phyloP scores from a whole-genome alignment of 306 rosid genomes.

The Begonia peltatifolia region DNA sequence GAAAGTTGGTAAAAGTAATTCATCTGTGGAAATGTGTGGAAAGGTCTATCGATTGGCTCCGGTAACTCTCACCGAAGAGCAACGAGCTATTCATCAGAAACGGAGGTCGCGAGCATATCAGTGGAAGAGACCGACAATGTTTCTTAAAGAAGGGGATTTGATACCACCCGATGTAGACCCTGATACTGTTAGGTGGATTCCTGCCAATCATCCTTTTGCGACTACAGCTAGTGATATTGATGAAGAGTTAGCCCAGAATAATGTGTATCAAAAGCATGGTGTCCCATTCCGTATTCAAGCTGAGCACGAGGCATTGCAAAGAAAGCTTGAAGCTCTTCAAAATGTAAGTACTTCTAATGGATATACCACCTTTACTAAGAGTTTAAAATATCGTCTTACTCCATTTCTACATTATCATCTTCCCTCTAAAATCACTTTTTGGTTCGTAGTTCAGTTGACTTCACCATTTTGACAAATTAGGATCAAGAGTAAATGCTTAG shows the following conservation, averaged over 20 bases:
- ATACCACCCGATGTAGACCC: constrained; percentile 86
- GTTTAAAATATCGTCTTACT: neutral
- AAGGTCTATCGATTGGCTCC: constrained; percentile 90
- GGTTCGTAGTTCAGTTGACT: neutral
- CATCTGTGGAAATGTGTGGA: constrained; percentile 85
- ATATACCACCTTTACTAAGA: neutral
- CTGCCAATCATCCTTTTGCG: constrained; percentile 92
- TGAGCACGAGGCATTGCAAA: constrained; percentile 90
- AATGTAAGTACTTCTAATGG: constrained; percentile 33
- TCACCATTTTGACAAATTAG: too few species aligned
- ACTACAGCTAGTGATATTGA: constrained; percentile 73
- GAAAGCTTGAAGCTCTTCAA: constrained; percentile 70
- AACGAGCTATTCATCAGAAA: constrained; percentile 66
- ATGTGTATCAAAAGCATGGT: constrained; percentile 78
- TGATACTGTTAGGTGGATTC: constrained; percentile 85
- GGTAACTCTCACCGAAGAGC: constrained; percentile 75
- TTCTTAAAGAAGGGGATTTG: constrained; percentile 80
- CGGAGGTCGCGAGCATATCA: constrained; percentile 87
- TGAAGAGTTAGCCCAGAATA: constrained; percentile 74
- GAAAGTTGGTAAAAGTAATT: constrained; percentile 60
- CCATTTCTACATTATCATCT: neutral
- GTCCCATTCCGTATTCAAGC: constrained; percentile 90
- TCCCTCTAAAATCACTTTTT: neutral
- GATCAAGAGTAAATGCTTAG: too few species aligned
- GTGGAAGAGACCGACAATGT: constrained; percentile 89